phyloP scores from a whole-genome alignment of 441 rosid genomes.

The Euphorbia schlechtendalii region DNA sequence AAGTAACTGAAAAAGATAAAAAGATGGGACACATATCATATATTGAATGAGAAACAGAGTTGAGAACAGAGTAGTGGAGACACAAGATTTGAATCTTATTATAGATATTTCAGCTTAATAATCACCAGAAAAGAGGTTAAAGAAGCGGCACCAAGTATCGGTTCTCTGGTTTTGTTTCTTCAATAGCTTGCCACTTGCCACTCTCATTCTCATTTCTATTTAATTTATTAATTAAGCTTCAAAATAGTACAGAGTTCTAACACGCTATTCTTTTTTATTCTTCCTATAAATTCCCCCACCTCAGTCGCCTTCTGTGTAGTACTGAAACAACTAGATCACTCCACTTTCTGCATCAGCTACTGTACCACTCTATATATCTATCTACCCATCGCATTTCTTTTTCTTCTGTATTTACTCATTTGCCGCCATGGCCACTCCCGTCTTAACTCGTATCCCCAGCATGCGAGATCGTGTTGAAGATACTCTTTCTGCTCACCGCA shows the following conservation, averaged over 20 bases:
- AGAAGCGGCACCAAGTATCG: slow-evolving; percentile 3
- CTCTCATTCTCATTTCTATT: background rate
- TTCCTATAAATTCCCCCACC: background rate
- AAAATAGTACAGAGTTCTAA: background rate
- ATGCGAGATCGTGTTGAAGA: slow-evolving; percentile 80
- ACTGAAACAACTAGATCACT: background rate
- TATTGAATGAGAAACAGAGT: too few species aligned
- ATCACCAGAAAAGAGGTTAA: background rate
- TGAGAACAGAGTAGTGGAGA: too few species aligned
- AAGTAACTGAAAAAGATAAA: too few species aligned
- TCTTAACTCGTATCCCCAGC: slow-evolving; percentile 55
- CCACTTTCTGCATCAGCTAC: background rate
- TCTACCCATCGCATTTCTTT: background rate
- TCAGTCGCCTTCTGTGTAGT: background rate
- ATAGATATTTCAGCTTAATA: too few species aligned
- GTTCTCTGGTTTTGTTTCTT: slow-evolving; percentile 2
- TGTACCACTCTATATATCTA: background rate
- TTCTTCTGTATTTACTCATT: background rate
- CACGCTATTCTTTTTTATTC: background rate
- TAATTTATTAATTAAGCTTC: background rate
- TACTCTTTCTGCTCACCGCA: slow-evolving; percentile 77
- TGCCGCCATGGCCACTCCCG: slow-evolving; percentile 31
- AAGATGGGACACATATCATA: too few species aligned
- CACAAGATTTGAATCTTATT: too few species aligned
- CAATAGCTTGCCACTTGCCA: background rate